phyloP scores from a whole-genome alignment of 1,284 basidiomycete species.

The Rhodotorula sp. region DNA sequence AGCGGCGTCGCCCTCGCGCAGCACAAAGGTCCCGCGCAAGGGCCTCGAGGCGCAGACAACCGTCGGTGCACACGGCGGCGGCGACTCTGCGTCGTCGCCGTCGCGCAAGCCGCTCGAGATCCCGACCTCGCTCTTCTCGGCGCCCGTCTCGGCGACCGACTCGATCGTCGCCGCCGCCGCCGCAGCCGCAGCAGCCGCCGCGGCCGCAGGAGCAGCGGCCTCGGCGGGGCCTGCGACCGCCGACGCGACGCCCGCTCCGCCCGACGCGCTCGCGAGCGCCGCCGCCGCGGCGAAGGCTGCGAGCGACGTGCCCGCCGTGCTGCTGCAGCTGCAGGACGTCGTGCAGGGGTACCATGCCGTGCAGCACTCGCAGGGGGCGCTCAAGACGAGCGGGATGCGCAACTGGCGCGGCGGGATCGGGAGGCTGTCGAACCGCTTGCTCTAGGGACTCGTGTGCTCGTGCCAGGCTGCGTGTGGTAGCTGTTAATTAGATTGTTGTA shows the following conservation, averaged over 20 bases:
- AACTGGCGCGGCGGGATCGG: constrained; percentile 82
- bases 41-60: constrained; percentile 2
- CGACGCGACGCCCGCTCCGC: neutral
- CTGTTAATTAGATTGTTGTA: too few relatives aligned
- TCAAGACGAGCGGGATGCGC: constrained; percentile 75
- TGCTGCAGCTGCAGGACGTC: constrained; percentile 74
- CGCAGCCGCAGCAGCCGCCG: neutral
- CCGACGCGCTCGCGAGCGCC: neutral
- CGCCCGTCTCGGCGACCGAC: constrained; percentile 7
- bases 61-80: neutral
- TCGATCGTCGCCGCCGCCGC: constrained; percentile 5
- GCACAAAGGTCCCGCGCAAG: neutral
- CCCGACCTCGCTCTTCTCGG: constrained; percentile 52
- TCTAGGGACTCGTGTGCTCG: neutral
- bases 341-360: constrained; percentile 84
- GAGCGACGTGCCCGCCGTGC: constrained; percentile 45
- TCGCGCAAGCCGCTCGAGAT: constrained; percentile 6
- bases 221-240: neutral
- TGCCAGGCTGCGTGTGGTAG: neutral
- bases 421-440: constrained; percentile 57
- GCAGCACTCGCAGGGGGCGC: constrained; percentile 77
- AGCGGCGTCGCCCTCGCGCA: neutral
- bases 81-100: neutral
- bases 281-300: constrained; percentile 8
- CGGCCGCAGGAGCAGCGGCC: constrained; percentile 5